phyloP scores from a whole-genome alignment of 768 basidiomycete genomes.

The Agrocybe chaxingu region DNA sequence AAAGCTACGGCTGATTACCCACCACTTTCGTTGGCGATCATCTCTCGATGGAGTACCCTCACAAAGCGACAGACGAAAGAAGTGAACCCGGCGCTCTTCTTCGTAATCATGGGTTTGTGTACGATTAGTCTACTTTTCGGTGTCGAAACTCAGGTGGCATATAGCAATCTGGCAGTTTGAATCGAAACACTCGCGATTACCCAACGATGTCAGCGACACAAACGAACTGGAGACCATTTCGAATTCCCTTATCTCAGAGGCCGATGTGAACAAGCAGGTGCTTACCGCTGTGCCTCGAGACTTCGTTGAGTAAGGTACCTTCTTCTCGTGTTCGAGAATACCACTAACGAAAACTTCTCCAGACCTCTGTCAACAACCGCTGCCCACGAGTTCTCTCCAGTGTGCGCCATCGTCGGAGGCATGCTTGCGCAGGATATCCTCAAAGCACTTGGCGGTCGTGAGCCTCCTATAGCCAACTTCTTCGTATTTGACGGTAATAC shows the following conservation, averaged over 20 bases:
- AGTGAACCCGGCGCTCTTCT: constrained; percentile 71
- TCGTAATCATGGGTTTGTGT: constrained; percentile 65
- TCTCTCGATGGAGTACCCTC: constrained; percentile 65
- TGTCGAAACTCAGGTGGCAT: constrained; percentile 3
- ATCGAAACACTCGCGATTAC: constrained; percentile 51
- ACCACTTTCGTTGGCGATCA: constrained; percentile 58
- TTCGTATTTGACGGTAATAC: constrained; percentile 84
- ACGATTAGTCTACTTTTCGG: constrained; percentile 1
- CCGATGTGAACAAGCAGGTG: constrained; percentile 70
- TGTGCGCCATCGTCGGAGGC: constrained; percentile 93
- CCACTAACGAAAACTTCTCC: constrained; percentile 10
- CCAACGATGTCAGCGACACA: constrained; percentile 42
- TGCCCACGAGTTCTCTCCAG: constrained; percentile 83
- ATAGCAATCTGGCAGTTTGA: constrained; percentile 86
- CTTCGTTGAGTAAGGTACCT: constrained; percentile 55
- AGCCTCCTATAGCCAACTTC: constrained; percentile 91
- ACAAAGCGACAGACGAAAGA: constrained; percentile 79
- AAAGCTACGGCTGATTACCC: constrained; percentile 64
- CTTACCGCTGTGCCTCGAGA: constrained; percentile 53
- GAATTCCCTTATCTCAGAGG: constrained; percentile 53
- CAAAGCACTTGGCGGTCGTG: constrained; percentile 85
- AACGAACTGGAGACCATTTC: constrained; percentile 64
- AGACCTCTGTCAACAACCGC: constrained; percentile 75
- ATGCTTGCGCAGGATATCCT: constrained; percentile 93
- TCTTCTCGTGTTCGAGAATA: constrained; percentile 8